Percentiles rank a stretch among this genome's conserved stretches.
Evolutionary conservation across 768 basidiomycete species (phyloP).

Genomic region (Mycena vulgaris): DNA sequence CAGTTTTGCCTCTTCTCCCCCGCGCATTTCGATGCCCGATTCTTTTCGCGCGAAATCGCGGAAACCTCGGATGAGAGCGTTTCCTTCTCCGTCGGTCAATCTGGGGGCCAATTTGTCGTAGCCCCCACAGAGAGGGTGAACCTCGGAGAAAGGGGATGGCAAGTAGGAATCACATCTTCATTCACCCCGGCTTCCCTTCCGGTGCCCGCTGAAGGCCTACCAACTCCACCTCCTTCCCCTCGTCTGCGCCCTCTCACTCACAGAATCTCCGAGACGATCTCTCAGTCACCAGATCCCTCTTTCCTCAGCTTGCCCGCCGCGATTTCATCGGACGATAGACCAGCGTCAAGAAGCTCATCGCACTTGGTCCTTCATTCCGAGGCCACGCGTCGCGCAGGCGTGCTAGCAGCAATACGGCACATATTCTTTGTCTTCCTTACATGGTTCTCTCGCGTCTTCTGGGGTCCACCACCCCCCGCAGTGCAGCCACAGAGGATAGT

Average conservation of each 20-base stretch:
- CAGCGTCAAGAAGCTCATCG: conserved; percentile 3
- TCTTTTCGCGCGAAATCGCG: conserved; percentile 7
- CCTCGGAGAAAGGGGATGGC: conserved; percentile 42
- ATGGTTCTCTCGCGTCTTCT: conserved; percentile 25
- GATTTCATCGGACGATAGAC: conserved; percentile 5
- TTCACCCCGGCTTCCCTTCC: conserved; percentile 39
- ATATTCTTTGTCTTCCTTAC: conserved; percentile 18
- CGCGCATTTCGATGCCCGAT: conserved; percentile 16
- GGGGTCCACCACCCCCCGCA: conserved; percentile 5
- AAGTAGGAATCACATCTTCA: conserved; percentile 53
- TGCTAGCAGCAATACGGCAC: conserved; percentile 10
- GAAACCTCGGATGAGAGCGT: conserved; percentile 27
- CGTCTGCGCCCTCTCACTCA: conserved; percentile 43
- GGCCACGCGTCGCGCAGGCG: conserved; percentile 7
- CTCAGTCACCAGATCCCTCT: conserved; percentile 37
- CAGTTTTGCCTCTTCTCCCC: conserved; percentile 33
- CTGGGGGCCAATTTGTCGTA: conserved; percentile 49
- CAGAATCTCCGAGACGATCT: conserved; percentile 16
- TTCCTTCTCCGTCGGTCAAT: conserved; percentile 42
- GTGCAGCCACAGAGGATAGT: neutral
- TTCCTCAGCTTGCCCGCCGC: conserved; percentile 29
- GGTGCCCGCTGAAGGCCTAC: conserved; percentile 40
- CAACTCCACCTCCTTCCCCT: conserved; percentile 58
- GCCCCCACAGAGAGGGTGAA: conserved; percentile 45
- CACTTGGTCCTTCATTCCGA: conserved; percentile 16